Percentiles rank a stretch among this genome's conserved stretches.
These are phyloP conservation scores for Primulina huaijiensis DNA, from an alignment of 257 asterid species.

Conservation along the genomic window DNA sequence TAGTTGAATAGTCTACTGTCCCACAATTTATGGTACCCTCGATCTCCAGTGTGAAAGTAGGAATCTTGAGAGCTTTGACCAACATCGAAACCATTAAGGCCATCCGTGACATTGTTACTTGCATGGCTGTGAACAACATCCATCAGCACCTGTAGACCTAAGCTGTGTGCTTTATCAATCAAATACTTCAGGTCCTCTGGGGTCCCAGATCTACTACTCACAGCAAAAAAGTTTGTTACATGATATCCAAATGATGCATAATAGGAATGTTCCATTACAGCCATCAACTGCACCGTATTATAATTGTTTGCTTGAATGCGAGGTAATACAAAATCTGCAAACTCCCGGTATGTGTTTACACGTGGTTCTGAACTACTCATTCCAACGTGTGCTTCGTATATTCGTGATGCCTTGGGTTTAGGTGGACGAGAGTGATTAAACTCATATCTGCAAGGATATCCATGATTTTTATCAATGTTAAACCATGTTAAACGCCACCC, in stretches of 20 bases:
- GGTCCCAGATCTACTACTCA: constrained; percentile 88
- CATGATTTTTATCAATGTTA: constrained; percentile 21
- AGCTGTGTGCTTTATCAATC: constrained; percentile 90
- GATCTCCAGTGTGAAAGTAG: constrained; percentile 80
- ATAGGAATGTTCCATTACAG: constrained; percentile 96
- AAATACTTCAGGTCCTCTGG: constrained; percentile 96
- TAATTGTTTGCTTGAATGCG: constrained; percentile 78
- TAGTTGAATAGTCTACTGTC: constrained; percentile 90
- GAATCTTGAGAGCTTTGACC: constrained; percentile 94
- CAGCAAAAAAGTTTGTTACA: constrained; percentile 90
- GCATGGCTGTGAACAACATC: constrained; percentile 98
- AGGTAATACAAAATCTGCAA: constrained; percentile 85
- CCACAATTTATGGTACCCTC: constrained; percentile 91
- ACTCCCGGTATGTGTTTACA: constrained; percentile 75
- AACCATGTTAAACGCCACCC: constrained; percentile 14
- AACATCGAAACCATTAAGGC: constrained; percentile 88
- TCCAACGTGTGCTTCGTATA: constrained; percentile 98
- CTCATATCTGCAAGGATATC: constrained; percentile 58
- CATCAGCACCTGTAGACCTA: constrained; percentile 82
- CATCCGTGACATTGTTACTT: constrained; percentile 76
- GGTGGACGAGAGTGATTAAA: constrained; percentile 78
- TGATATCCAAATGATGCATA: constrained; percentile 95
- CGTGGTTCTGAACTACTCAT: constrained; percentile 87
- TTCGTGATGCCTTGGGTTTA: constrained; percentile 74
- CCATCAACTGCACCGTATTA: constrained; percentile 95